Evolutionary conservation across 768 basidiomycete genomes (phyloP), one percentile per base, ranked within the genome.

Genomic region (Macrolepiota fuliginosa): DNA sequence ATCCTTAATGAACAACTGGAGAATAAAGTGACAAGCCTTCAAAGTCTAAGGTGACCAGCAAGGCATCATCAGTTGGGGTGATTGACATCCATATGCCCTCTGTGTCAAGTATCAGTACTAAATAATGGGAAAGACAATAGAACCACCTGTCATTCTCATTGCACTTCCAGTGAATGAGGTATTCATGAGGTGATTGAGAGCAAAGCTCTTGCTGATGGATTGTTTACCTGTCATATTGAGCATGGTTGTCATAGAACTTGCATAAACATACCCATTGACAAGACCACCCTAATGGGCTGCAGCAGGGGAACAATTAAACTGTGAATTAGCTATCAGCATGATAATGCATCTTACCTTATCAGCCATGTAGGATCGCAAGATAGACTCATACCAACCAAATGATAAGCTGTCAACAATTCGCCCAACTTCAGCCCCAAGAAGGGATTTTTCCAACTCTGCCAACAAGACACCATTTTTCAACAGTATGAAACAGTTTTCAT

Each of bases 71-170:
- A 0, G 85, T 86, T 0, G 86, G 87, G 1, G 86, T 85, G 7
- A 84, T 83, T 0, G 85, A 86, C 80, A 87, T 82, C 86, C 86
- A 87, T 1, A 87, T 83, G 4, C 86, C 85, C 72, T 86, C 83
- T 67, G 66, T 35, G 53, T 54, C 17, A 46, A 24, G 11, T 37
- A 19, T 27, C 29, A 61, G 13, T 22, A 13, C 11, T 17, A n/a
- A 35, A 22, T 35, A 35, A 22, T 3, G 13, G 27, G 22, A 29
- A 24, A 6, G 4, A 15, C 10, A 9, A 59, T 10, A 24, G 17
- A 62, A 66, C 24, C 52, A 75, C 76, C 79, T 37, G 83, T 87
- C 9, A 84, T 86, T 19, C 83, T 73, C 84, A 87, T 86, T 0
- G 86, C 86, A 9, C 80, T 83, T 0, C 87, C 86, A 7, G 84